Evolutionary conservation across 2,329 filamentous ascomycete species (phyloP).

Genomic region (Calonectria pseudoreteaudii): DNA sequence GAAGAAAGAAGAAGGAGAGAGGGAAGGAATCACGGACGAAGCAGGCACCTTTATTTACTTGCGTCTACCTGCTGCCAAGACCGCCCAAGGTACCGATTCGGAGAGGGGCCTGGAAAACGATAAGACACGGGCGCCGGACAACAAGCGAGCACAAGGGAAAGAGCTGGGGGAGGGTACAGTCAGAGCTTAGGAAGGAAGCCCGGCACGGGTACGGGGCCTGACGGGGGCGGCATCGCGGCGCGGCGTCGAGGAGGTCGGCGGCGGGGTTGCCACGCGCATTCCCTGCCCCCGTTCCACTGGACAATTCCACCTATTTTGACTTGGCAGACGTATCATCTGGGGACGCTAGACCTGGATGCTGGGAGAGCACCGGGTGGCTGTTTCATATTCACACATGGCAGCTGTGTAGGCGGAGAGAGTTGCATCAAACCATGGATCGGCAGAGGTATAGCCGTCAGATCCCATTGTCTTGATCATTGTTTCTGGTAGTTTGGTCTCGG

Average conservation of each 20-base stretch:
- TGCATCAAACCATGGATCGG: neutral
- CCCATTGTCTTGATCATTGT: neutral
- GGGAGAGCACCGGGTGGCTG: neutral
- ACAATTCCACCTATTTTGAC: slow-evolving; percentile 16
- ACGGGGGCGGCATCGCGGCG: slow-evolving; percentile 7
- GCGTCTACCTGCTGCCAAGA: neutral
- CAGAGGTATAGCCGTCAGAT: neutral
- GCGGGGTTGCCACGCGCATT: slow-evolving; percentile 26
- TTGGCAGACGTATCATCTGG: slow-evolving; percentile 12
- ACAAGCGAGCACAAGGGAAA: neutral
- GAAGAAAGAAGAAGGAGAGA: slow-evolving; percentile 24
- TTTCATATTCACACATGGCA: slow-evolving; percentile 6
- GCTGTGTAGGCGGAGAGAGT: neutral
- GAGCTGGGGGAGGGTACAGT: slow-evolving; percentile 11
- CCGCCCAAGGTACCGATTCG: neutral
- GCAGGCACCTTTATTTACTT: slow-evolving; percentile 37
- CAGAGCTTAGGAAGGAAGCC: slow-evolving; percentile 8
- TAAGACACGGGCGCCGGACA: neutral
- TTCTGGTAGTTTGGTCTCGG: neutral
- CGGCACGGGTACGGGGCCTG: slow-evolving; percentile 4
- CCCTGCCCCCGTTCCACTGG: slow-evolving; percentile 19
- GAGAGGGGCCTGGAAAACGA: slow-evolving; percentile 20
- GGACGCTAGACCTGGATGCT: neutral
- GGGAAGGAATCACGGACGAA: slow-evolving; percentile 20
- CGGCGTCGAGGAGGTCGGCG: slow-evolving; percentile 9